A percentile compares a stretch with the other conserved stretches of the same genome.
Conservation (phyloP, 495 filamentous ascomycete genomes). For the Daldinia caldariorum region DNA sequence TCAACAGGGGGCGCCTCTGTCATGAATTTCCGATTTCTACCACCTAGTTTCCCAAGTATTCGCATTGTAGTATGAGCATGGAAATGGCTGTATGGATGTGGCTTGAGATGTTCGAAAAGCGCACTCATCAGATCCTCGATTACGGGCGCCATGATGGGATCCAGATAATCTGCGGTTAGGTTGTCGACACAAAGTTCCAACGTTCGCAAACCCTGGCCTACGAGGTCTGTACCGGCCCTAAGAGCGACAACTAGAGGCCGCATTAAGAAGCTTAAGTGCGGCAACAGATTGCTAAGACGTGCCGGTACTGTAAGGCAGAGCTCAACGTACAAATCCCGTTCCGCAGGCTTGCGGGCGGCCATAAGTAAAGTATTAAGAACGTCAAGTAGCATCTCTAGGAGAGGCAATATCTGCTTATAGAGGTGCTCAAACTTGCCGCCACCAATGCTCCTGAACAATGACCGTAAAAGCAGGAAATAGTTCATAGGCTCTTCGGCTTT, state of each 20-base stretch:
- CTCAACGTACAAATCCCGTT: slow-evolving; percentile 96
- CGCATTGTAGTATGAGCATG: slow-evolving; percentile 97
- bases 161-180: slow-evolving; percentile 94
- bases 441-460: slow-evolving; percentile 94
- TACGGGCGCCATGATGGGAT: slow-evolving; percentile 98
- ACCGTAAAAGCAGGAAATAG: slow-evolving; percentile 93
- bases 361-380: slow-evolving; percentile 93
- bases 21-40: slow-evolving; percentile 93
- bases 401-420: slow-evolving; percentile 96
- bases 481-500: slow-evolving; percentile 98
- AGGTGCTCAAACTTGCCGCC: slow-evolving; percentile 96
- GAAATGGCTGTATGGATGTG: slow-evolving; percentile 93
- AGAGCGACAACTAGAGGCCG: slow-evolving; percentile 94
- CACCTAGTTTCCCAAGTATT: slow-evolving; percentile 97
- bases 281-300: slow-evolving; percentile 90
- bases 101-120: slow-evolving; percentile 91
- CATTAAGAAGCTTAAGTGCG: slow-evolving; percentile 98
- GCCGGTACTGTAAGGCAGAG: slow-evolving; percentile 96
- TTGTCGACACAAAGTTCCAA: slow-evolving; percentile 98
- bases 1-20: slow-evolving; percentile 83
- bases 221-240: slow-evolving; percentile 88
- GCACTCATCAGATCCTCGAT: slow-evolving; percentile 98
- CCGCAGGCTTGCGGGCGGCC: slow-evolving; percentile 86
- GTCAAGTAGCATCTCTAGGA: slow-evolving; percentile 96
- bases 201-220: slow-evolving; percentile 92